phyloP scores from a whole-genome alignment of 108 stramenopile species.

The Parietichytrium sp. region DNA sequence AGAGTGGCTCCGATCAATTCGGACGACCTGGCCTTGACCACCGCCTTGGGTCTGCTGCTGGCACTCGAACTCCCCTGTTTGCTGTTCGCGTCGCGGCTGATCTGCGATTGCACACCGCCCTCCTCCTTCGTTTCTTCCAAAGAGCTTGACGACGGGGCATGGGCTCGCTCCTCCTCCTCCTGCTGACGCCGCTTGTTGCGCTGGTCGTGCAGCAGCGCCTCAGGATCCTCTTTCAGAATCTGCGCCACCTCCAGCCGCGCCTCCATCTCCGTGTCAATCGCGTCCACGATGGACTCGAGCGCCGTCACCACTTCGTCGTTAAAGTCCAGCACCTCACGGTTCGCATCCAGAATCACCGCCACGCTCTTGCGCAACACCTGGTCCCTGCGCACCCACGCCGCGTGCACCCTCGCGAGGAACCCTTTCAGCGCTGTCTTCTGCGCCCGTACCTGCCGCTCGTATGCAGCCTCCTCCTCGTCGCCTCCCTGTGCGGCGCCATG shows the following conservation, averaged over 20 bases:
- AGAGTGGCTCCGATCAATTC: no score
- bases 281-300: neutral
- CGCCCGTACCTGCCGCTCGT: neutral
- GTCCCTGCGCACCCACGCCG: neutral
- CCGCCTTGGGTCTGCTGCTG: no score
- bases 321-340: neutral
- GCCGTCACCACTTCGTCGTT: conserved; percentile 1
- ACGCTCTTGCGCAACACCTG: conserved; percentile 3
- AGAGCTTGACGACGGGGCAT: no score
- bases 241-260: neutral
- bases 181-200: no score
- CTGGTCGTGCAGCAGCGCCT: no score
- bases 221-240: no score
- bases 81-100: no score
- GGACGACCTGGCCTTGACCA: no score
- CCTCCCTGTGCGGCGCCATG: neutral
- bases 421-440: neutral
- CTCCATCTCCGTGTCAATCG: neutral
- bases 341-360: neutral
- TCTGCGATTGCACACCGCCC: no score
- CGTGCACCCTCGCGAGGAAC: neutral
- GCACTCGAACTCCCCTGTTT: no score
- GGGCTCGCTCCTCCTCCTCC: no score
- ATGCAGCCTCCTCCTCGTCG: neutral
- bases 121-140: no score